Base-by-base conservation (phyloP, 768 basidiomycete species). In the Kwoniella sp. region DNA sequence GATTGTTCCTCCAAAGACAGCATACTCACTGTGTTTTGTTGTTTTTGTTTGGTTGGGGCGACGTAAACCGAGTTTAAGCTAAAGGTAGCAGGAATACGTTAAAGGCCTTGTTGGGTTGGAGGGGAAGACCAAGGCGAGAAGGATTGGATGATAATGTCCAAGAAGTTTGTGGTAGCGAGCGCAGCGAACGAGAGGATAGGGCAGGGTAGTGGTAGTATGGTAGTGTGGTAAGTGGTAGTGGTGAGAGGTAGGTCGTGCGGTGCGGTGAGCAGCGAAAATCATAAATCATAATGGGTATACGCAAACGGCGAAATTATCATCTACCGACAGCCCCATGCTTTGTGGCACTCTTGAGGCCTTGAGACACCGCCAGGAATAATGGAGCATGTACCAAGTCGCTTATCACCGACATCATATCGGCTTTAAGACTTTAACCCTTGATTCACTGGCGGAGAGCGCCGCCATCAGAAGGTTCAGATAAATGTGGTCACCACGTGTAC, bases 1-100 rank as follows among this genome's bases (percentile, higher is more conserved):
- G 30, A 21, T 50, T 53, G 33, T 33, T 24, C 33, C 51, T 27
- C 21, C 58, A 52, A 44, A 4, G 36, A 7, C 48, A 19, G 13
- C n/a, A 22, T 8, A 56, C 63, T 50, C 55, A 55, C 63, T 65
- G 49, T 52, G 58, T 37, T 52, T 58, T 48, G 26, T 63, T 49
- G 40, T 27, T 51, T 30, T 25, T 33, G 56, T 55, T 55, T 55
- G 17, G 21, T 5, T 21, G 30, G 52, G 55, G 53, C 52, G 40
- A 60, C 66, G 71, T 68, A 67, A 67, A 66, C 62, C 63, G 33
- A 52, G 65, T 66, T 69, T 68, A 70, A 68, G 65, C 67, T 65
- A 51, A 24, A 44, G 12, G 52, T 36, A 63, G 67, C 74, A 60
- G 67, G 68, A 62, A 56, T 40, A 68, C 67, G 63, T 64, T 63